Conservation (phyloP, 768 basidiomycete genomes). For the Kockovaella imperatae region DNA sequence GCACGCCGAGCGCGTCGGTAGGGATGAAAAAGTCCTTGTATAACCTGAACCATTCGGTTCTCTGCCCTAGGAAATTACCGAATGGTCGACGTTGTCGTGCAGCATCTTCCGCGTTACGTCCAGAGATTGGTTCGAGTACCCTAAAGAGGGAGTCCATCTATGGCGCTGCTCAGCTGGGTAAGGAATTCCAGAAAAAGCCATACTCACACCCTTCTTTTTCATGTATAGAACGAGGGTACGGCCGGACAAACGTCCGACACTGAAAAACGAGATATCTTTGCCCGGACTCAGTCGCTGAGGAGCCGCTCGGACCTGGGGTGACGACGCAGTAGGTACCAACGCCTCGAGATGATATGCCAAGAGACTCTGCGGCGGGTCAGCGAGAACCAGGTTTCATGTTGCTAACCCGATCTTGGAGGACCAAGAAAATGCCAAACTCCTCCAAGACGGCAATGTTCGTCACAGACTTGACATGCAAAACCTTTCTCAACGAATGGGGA, state of each 20-base stretch:
- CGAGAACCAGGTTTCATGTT: neutral
- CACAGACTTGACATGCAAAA: slow-evolving; percentile 85
- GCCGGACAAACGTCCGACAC: slow-evolving; percentile 75
- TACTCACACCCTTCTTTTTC: slow-evolving; percentile 77
- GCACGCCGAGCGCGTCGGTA: slow-evolving; percentile 79
- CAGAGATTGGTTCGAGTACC: slow-evolving; percentile 91
- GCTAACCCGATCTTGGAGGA: slow-evolving; percentile 77
- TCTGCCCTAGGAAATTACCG: slow-evolving; percentile 52
- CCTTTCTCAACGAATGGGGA: slow-evolving; percentile 80
- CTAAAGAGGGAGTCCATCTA: slow-evolving; percentile 87
- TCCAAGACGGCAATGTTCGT: slow-evolving; percentile 94
- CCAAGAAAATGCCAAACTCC: slow-evolving; percentile 92
- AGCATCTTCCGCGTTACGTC: slow-evolving; percentile 73
- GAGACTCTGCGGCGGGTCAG: slow-evolving; percentile 52
- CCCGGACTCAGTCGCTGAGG: slow-evolving; percentile 86
- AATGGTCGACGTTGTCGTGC: slow-evolving; percentile 35
- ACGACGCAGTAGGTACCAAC: slow-evolving; percentile 76
- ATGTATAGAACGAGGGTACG: slow-evolving; percentile 89
- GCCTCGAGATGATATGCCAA: slow-evolving; percentile 96
- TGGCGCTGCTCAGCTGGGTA: neutral
- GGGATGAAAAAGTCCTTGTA: slow-evolving; percentile 94
- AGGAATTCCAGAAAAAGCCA: neutral
- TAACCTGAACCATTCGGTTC: slow-evolving; percentile 89
- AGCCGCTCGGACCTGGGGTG: slow-evolving; percentile 55
- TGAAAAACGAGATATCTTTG: slow-evolving; percentile 92